These are phyloP conservation scores for Chionographis japonica DNA, from an alignment of 106 monocot genomes.

Conservation along the genomic window DNA sequence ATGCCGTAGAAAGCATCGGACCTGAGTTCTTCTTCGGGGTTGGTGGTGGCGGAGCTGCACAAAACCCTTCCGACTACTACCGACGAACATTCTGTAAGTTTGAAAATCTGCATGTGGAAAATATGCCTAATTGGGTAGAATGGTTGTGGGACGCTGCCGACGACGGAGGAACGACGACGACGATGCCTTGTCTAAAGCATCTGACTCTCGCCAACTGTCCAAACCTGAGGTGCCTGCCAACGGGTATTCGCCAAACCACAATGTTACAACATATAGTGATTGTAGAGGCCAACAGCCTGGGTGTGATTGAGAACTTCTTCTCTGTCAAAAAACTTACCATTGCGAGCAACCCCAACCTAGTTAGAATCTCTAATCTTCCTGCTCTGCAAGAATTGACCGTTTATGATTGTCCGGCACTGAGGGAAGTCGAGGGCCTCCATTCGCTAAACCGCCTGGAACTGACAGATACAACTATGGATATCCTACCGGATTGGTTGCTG, in stretches of 20 bases:
- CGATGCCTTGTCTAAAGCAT: slow-evolving; percentile 1
- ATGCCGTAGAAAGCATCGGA: too few relatives aligned
- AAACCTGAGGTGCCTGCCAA: slow-evolving; percentile 5
- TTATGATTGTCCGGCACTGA: slow-evolving; percentile 1
- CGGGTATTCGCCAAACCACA: background rate
- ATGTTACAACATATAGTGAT: background rate
- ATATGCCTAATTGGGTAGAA: too few relatives aligned
- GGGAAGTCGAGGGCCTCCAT: slow-evolving; percentile 3
- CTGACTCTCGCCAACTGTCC: slow-evolving; percentile 9
- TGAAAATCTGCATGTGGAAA: too few relatives aligned
- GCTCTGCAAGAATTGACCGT: background rate
- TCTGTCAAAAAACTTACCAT: background rate
- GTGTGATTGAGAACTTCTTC: background rate
- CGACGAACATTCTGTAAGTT: too few relatives aligned
- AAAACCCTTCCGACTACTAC: too few relatives aligned
- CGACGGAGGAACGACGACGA: too few relatives aligned
- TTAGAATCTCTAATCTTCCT: slow-evolving; percentile 10
- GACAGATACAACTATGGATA: slow-evolving; percentile 9
- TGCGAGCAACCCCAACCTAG: background rate
- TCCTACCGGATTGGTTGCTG: slow-evolving; percentile 24
- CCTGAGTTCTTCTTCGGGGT: too few relatives aligned
- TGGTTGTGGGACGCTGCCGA: too few relatives aligned
- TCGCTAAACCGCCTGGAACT: slow-evolving; percentile 2
- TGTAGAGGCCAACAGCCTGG: background rate
- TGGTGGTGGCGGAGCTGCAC: too few relatives aligned